phyloP scores from a whole-genome alignment of 768 basidiomycete species.

The Collybia nuda region DNA sequence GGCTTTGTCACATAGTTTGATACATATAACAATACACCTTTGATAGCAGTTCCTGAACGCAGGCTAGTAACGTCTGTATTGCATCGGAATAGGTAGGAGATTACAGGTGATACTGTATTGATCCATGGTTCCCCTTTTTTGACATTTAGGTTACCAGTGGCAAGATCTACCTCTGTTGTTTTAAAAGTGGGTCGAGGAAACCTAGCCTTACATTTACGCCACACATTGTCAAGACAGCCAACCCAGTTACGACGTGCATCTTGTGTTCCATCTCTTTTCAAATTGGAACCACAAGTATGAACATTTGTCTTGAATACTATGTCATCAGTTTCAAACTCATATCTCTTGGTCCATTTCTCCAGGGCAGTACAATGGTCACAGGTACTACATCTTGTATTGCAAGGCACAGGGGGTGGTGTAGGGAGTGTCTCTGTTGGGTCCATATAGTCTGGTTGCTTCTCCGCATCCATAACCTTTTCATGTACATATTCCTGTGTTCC shows the following conservation, averaged over 20 bases:
- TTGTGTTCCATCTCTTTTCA: slow-evolving; percentile 11
- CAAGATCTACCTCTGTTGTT: slow-evolving; percentile 20
- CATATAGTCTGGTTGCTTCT: background rate
- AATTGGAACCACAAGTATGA: slow-evolving; percentile 19
- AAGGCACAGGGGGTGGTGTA: slow-evolving; percentile 13
- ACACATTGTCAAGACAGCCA: slow-evolving; percentile 26
- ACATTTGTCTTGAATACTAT: slow-evolving; percentile 25
- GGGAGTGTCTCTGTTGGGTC: slow-evolving; percentile 22
- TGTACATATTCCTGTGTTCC: background rate
- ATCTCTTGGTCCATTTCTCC: slow-evolving; percentile 13
- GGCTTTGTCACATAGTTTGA: slow-evolving; percentile 45
- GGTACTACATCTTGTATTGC: slow-evolving; percentile 3
- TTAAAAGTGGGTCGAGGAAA: slow-evolving; percentile 30
- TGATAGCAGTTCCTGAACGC: slow-evolving; percentile 38
- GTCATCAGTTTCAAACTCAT: slow-evolving; percentile 22
- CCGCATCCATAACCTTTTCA: no score
- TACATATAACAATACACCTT: slow-evolving; percentile 35
- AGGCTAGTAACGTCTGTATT: slow-evolving; percentile 39
- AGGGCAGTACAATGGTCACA: slow-evolving; percentile 18
- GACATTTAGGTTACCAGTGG: slow-evolving; percentile 25
- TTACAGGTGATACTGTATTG: slow-evolving; percentile 30
- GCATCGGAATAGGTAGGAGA: slow-evolving; percentile 33
- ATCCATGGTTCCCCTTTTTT: slow-evolving; percentile 33
- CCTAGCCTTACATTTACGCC: slow-evolving; percentile 27
- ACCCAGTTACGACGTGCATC: slow-evolving; percentile 2